Conservation (phyloP, 2,329 filamentous ascomycete species). For the Trichoderma koningiopsis region DNA sequence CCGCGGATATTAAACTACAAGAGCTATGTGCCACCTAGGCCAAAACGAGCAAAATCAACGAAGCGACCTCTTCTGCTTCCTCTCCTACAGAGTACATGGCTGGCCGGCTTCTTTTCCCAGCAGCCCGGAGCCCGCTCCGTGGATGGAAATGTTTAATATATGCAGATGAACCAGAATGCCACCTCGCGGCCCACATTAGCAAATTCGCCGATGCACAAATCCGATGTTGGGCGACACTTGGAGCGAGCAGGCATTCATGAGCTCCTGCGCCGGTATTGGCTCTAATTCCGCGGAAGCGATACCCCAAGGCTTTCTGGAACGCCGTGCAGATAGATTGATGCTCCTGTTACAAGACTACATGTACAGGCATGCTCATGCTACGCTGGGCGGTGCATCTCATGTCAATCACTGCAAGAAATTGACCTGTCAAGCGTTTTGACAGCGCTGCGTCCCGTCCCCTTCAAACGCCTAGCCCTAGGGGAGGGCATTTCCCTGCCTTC, state of each 20-base stretch:
- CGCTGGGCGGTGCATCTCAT: conserved; percentile 6
- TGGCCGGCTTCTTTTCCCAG: not conserved
- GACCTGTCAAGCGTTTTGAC: not conserved
- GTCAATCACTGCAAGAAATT: not conserved
- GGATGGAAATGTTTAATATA: conserved; percentile 9
- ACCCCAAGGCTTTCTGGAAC: not conserved
- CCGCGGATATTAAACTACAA: conserved; percentile 20
- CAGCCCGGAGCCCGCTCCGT: conserved; percentile 2
- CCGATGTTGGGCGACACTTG: conserved; percentile 3
- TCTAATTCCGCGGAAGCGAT: conserved; percentile 1
- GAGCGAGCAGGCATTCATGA: not conserved
- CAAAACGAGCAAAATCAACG: not conserved
- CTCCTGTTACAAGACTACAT: not conserved
- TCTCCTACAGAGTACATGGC: not conserved
- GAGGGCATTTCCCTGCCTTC: not conserved
- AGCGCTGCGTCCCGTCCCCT: not conserved
- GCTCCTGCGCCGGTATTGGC: not conserved
- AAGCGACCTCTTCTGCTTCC: conserved; percentile 8
- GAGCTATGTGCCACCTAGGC: not conserved
- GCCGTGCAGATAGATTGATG: not conserved
- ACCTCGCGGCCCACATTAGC: conserved; percentile 13
- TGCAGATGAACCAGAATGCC: conserved; percentile 7
- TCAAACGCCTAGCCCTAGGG: not conserved
- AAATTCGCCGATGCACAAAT: conserved; percentile 14
- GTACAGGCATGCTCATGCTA: not conserved